Evolutionary conservation across 2,329 filamentous ascomycete species (phyloP), one percentile per base, ranked within the genome.

Genomic region (Penicillium sp.): DNA sequence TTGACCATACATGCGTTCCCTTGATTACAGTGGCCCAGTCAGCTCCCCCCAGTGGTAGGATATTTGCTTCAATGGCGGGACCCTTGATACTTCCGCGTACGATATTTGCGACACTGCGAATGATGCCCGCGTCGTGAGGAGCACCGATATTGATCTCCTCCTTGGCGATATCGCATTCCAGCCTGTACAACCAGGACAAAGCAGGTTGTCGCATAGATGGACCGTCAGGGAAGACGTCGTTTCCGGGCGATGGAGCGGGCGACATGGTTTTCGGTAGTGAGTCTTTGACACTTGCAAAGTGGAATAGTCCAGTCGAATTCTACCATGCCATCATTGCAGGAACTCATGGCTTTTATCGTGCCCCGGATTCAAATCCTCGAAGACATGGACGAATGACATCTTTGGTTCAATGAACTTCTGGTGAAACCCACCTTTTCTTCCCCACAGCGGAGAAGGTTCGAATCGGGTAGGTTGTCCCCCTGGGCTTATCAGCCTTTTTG

Each of bases 11-110:
- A 33, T 71, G 70, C 3, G 63, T 71, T 30, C 68, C 67, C 42
- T 71, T 69, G 54, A 70, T 60, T 1, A 66, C 62, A 4, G 62
- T 70, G 19, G 65, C 63, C 69, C 64, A 71, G 54, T 68, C 65
- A 42, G 68, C 68, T 25, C 68, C 64, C 14, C 69, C 67, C 2
- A 67, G 53, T 7, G 68, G 65, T 8, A 72, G 49, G 6, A 72
- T 56, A 0, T 57, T 53, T 1, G 64, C 70, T 42, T 68, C 63
- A 11, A 72, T 65, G 11, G 60, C 61, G 3, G 67, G 67, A 2
- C 69, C 68, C 52, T 68, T 70, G 35, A 72, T 53, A 13, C 61
- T 72, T 7, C 69, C 69, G 4, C 68, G 61, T 6, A 58, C 53
- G 4, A 70, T 66, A 30, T 67, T 69, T 5, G 67, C 67, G 25